These are phyloP conservation scores for Daldinia vernicosa DNA, from an alignment of 495 filamentous ascomycete genomes.

Conservation along the genomic window DNA sequence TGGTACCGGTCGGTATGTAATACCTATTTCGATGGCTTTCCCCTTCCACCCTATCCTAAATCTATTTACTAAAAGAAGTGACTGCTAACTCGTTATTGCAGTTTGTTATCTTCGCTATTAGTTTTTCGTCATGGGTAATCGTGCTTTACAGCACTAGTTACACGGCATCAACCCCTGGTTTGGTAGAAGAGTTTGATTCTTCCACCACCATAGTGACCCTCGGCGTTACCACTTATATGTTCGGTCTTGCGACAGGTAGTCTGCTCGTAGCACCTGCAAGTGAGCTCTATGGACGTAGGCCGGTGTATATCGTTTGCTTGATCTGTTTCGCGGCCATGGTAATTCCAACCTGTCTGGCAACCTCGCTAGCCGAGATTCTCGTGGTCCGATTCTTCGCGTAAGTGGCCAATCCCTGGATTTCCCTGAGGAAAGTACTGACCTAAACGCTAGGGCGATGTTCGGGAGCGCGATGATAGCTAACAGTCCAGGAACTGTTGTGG, in stretches of 20 bases:
- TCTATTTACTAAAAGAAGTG: neutral
- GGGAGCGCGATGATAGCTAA: slow-evolving; percentile 84
- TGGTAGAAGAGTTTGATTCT: slow-evolving; percentile 72
- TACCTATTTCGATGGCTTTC: too few species aligned
- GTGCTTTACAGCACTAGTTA: slow-evolving; percentile 90
- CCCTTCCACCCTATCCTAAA: too few species aligned
- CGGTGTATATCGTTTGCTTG: slow-evolving; percentile 73
- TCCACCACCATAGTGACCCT: slow-evolving; percentile 68
- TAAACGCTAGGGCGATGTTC: slow-evolving; percentile 66
- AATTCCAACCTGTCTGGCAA: slow-evolving; percentile 75
- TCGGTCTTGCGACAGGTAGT: slow-evolving; percentile 77
- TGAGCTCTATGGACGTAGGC: slow-evolving; percentile 81
- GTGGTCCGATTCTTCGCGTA: slow-evolving; percentile 77
- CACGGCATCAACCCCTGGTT: slow-evolving; percentile 71
- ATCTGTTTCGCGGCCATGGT: slow-evolving; percentile 70
- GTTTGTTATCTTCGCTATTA: slow-evolving; percentile 69
- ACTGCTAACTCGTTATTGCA: neutral
- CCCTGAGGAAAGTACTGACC: slow-evolving; percentile 22
- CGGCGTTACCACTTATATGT: slow-evolving; percentile 80
- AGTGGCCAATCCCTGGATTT: slow-evolving; percentile 13
- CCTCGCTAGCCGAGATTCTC: slow-evolving; percentile 69
- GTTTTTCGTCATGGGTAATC: slow-evolving; percentile 76
- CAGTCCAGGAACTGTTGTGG: slow-evolving; percentile 81
- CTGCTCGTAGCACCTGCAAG: slow-evolving; percentile 76
- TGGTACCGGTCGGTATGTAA: slow-evolving; percentile 62